Percentiles rank a stretch among this genome's conserved stretches.
These are phyloP conservation scores for Phyllostachys edulis DNA, from an alignment of 176 grass and related monocot species.

Conservation along the genomic window DNA sequence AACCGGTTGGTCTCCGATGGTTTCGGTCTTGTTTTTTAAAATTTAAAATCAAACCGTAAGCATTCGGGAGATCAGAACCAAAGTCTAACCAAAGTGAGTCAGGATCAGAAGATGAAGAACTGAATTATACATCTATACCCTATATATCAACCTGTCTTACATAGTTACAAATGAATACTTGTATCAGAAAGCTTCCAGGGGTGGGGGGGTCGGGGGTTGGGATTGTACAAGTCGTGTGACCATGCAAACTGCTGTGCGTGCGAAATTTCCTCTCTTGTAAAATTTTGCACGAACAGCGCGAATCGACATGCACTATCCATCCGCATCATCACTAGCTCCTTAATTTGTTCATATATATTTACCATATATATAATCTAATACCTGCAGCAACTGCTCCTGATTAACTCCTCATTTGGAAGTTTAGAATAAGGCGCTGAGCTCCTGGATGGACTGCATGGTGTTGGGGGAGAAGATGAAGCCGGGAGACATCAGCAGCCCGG, in stretches of 20 bases:
- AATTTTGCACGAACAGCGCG: slow-evolving; percentile 38
- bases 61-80: not conserved
- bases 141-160: not conserved
- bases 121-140: not conserved
- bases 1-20: too few species aligned
- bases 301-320: not conserved
- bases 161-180: not conserved
- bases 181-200: not conserved
- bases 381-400: not conserved
- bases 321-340: not conserved
- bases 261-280: slow-evolving; percentile 20
- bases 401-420: not conserved
- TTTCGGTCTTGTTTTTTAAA: too few species aligned
- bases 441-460: slow-evolving; percentile 46
- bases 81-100: not conserved
- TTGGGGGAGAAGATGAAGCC: slow-evolving; percentile 47
- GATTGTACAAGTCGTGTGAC: not conserved
- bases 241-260: slow-evolving; percentile 18
- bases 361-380: not conserved
- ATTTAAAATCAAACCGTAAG: not conserved
- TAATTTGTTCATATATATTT: not conserved
- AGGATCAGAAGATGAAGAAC: not conserved
- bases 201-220: too few species aligned
- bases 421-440: slow-evolving; percentile 43
- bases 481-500: slow-evolving; percentile 36